Percentiles rank a stretch among this genome's conserved stretches.
These are phyloP conservation scores for Remersonia thermophila DNA, from an alignment of 2,329 filamentous ascomycete species.

Conservation along the genomic window DNA sequence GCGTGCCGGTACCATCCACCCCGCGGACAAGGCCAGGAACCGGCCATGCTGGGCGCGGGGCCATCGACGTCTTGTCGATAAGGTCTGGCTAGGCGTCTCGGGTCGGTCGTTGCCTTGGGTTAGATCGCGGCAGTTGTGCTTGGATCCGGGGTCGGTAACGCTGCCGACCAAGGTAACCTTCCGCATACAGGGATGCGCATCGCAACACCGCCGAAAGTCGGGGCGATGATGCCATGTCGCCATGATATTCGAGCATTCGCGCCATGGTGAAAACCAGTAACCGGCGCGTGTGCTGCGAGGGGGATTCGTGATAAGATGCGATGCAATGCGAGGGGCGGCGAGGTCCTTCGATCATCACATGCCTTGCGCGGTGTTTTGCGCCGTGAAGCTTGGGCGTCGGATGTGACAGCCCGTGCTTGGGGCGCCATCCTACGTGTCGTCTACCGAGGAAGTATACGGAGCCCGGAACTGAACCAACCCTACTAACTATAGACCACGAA, in stretches of 20 bases:
- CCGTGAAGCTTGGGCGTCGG: too few relatives aligned
- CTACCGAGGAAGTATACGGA: too few relatives aligned
- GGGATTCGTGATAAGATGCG: not conserved
- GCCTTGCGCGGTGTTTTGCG: too few relatives aligned
- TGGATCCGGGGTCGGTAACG: not conserved
- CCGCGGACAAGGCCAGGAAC: not conserved
- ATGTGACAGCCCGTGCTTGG: too few relatives aligned
- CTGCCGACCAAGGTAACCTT: not conserved
- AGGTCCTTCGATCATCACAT: not conserved
- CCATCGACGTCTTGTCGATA: not conserved
- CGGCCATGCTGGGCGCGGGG: not conserved
- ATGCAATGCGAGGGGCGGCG: not conserved
- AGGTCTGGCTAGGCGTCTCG: not conserved
- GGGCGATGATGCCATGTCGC: not conserved
- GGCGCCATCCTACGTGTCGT: too few relatives aligned
- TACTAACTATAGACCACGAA: too few relatives aligned
- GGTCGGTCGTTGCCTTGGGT: not conserved
- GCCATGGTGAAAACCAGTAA: not conserved
- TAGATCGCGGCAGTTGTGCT: not conserved
- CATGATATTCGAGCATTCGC: not conserved
- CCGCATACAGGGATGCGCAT: not conserved
- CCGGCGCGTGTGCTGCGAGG: not conserved
- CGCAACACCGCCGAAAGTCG: not conserved
- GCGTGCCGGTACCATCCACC: not conserved
- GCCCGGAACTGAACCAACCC: too few relatives aligned